Evolutionary conservation across 768 basidiomycete genomes (phyloP).

Genomic region (Hypholoma fasciculare): DNA sequence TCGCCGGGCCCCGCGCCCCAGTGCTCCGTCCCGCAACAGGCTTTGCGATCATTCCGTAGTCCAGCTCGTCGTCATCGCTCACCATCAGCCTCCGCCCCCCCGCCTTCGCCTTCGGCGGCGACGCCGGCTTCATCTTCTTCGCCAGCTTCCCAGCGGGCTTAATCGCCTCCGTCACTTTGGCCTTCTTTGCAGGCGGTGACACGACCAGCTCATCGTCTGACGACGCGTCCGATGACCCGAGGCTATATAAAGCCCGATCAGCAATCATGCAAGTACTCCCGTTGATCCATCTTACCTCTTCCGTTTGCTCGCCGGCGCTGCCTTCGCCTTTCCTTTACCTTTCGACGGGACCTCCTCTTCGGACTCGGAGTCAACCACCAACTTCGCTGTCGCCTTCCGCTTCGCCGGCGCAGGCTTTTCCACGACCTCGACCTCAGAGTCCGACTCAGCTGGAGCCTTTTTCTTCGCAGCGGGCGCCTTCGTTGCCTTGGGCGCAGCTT

Average conservation of each 20-base stretch:
- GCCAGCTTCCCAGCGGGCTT: conserved; percentile 45
- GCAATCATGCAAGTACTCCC: conserved; percentile 21
- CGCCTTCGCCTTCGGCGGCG: conserved; percentile 49
- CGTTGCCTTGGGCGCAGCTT: conserved; percentile 4
- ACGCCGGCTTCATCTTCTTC: conserved; percentile 60
- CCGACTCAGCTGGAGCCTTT: conserved; percentile 29
- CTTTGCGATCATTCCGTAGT: conserved; percentile 40
- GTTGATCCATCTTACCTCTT: conserved; percentile 52
- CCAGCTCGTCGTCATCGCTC: conserved; percentile 44
- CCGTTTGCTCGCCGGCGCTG: conserved; percentile 46
- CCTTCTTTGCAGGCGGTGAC: conserved; percentile 33
- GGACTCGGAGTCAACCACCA: conserved; percentile 24
- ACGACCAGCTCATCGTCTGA: conserved; percentile 11
- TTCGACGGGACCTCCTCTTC: conserved; percentile 22
- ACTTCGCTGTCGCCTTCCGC: conserved; percentile 5
- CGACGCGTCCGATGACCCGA: conserved; percentile 1
- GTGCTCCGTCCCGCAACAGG: conserved; percentile 27
- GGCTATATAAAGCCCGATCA: conserved; percentile 22
- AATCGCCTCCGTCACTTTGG: conserved; percentile 18
- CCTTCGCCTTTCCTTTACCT: conserved; percentile 28
- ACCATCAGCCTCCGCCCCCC: conserved; percentile 37
- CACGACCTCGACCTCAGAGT: conserved; percentile 32
- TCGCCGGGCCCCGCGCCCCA: conserved; percentile 41
- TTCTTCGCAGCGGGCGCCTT: conserved; percentile 17
- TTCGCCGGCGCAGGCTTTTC: conserved; percentile 13